Conservation (phyloP, 306 rosid genomes). For the Acacia confusa region DNA sequence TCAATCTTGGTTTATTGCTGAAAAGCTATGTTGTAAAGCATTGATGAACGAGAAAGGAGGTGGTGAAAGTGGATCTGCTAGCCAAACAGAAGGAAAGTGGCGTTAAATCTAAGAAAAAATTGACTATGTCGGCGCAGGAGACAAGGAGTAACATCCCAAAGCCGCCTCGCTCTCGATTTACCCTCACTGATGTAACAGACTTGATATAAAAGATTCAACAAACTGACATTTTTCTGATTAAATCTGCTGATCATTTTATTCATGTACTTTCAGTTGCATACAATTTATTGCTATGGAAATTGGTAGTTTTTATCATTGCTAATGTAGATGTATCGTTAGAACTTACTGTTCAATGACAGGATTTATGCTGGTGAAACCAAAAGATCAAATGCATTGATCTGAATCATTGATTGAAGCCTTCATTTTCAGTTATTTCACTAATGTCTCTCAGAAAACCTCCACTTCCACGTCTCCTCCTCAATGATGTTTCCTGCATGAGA, state of each 20-base stretch:
- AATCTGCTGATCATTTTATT: background rate
- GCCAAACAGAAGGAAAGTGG: background rate
- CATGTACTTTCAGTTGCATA: background rate
- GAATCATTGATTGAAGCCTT: slow-evolving; percentile 6
- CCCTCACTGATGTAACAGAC: background rate
- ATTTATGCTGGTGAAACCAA: slow-evolving; percentile 1
- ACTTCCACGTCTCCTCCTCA: slow-evolving; percentile 73
- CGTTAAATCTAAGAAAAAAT: background rate
- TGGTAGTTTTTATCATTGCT: background rate
- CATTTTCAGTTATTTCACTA: slow-evolving; percentile 27
- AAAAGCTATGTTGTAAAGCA: background rate
- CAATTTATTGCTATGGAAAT: background rate
- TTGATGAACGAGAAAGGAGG: background rate
- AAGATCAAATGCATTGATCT: slow-evolving; percentile 18
- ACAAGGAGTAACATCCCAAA: too few species aligned
- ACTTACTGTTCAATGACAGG: background rate
- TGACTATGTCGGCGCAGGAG: background rate
- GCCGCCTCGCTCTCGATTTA: background rate
- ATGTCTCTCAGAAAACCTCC: slow-evolving; percentile 64
- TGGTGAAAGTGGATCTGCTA: background rate
- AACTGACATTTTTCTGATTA: background rate
- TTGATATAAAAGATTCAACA: background rate
- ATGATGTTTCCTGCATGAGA: slow-evolving; percentile 86
- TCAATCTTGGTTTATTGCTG: background rate
- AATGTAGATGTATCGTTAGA: background rate